Conservation (phyloP, 2,329 filamentous ascomycete species). For the Fusarium hostae region DNA sequence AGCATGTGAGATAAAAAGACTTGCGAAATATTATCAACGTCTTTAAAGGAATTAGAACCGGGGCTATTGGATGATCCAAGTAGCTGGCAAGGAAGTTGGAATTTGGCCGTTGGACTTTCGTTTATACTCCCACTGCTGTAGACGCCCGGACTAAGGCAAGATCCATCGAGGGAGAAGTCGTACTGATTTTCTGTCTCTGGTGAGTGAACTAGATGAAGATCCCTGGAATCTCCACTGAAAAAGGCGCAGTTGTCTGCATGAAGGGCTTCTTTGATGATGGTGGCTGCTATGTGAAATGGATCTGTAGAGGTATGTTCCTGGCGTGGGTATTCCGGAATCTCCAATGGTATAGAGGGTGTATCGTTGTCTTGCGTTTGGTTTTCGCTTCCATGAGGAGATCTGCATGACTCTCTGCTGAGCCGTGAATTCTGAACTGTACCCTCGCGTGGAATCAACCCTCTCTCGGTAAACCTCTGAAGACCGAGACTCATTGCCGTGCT, state of each 20-base stretch:
- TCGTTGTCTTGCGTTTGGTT: no score
- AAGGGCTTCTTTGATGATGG: neutral
- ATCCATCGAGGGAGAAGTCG: neutral
- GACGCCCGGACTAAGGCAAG: neutral
- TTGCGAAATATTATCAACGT: neutral
- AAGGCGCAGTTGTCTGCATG: neutral
- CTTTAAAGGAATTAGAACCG: rapidly evolving
- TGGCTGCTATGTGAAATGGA: neutral
- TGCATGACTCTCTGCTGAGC: rapidly evolving
- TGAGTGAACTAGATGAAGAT: neutral
- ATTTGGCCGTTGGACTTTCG: neutral
- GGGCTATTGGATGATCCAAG: neutral
- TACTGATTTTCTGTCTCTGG: neutral
- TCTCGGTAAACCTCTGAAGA: neutral
- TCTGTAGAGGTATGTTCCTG: neutral
- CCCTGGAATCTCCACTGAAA: neutral
- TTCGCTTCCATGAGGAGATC: rapidly evolving
- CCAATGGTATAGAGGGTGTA: rapidly evolving
- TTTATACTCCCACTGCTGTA: neutral
- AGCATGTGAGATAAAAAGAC: neutral
- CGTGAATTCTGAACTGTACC: neutral
- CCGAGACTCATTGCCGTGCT: neutral
- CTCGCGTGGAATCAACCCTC: neutral
- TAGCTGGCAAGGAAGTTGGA: neutral
- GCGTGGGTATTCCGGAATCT: neutral